Conservation (phyloP, 2,329 filamentous ascomycete species). For the Thielaviopsis ethacetica region DNA sequence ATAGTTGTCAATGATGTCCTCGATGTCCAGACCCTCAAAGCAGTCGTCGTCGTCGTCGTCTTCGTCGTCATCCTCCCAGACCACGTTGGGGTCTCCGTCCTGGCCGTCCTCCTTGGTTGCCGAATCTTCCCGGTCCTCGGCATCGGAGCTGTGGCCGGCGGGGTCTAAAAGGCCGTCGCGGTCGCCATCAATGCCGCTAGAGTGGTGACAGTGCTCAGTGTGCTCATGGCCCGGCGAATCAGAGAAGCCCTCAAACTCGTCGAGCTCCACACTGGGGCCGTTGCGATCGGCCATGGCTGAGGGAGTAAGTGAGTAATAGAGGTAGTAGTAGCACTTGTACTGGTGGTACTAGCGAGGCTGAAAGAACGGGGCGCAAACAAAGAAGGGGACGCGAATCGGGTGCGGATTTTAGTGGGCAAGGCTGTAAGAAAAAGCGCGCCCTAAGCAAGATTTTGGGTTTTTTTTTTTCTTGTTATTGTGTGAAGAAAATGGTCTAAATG, state of each 20-base stretch:
- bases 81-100: background rate
- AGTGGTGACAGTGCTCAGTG: background rate
- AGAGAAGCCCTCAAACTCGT: slow-evolving; percentile 7
- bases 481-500: background rate
- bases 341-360: no score
- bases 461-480: background rate
- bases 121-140: background rate
- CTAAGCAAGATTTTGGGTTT: background rate
- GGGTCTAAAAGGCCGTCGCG: background rate
- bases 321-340: no score
- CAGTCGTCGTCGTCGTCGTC: background rate
- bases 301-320: background rate
- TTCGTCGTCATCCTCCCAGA: background rate
- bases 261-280: background rate
- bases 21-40: background rate
- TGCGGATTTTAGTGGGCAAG: background rate
- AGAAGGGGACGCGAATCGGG: background rate
- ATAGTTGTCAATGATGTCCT: background rate
- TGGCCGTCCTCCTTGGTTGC: background rate
- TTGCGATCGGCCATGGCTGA: background rate
- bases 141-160: background rate
- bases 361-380: background rate
- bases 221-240: background rate
- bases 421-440: background rate
- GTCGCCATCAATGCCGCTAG: background rate